Base-by-base conservation (phyloP, 371 early-diverging fungal genomes). In the Apophysomyces ossiformis region DNA sequence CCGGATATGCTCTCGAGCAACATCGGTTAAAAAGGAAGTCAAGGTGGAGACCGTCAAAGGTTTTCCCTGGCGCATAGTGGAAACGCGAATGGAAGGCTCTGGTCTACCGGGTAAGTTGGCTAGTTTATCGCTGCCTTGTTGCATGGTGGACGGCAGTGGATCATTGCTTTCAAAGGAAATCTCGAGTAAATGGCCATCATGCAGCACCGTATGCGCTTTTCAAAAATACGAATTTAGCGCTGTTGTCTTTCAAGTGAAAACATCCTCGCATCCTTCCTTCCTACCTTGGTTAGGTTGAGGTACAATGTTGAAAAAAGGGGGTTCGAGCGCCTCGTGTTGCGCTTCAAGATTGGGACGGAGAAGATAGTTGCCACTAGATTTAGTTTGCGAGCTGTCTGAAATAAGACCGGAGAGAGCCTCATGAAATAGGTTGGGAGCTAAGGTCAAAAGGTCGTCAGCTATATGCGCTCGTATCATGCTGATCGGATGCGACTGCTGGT, bases 201-300 rank as follows among this genome's bases (percentile, higher is more conserved):
- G 61, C 15, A 60, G 35, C 7, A 67, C 43, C 5, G 65, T 64
- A 16, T 64, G 58, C 5, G 36, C 69, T 69, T 7, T 37, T 7
- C 0, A 46, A 15, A 7, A 9, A 58, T 35, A 65, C 13, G 4
- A 13, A 36, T 57, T 45, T 1, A 45, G 8, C 13, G 13, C 46
- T 44, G 36, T 57, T 36, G 12, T 26, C 60, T 16, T 12, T 37
- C 12, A 37, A 37, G 4, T 26, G 1, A 26, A 26, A 26, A 26
- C 9, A 45, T 15, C 38, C 36, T n/a, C 54, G 21, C 2, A 21
- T 7, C 54, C n/a, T 68, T 7, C 54, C n/a, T 68, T 26, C 32
- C 32, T 26, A 72, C 76, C 68, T 75, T 77, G 72, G 9, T 73
- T 65, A 11, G 71, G 64, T 21, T 77, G 74, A 5, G 77, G 77